Conservation (phyloP, 208 protist species). For the Leishmania martiniquensis region DNA sequence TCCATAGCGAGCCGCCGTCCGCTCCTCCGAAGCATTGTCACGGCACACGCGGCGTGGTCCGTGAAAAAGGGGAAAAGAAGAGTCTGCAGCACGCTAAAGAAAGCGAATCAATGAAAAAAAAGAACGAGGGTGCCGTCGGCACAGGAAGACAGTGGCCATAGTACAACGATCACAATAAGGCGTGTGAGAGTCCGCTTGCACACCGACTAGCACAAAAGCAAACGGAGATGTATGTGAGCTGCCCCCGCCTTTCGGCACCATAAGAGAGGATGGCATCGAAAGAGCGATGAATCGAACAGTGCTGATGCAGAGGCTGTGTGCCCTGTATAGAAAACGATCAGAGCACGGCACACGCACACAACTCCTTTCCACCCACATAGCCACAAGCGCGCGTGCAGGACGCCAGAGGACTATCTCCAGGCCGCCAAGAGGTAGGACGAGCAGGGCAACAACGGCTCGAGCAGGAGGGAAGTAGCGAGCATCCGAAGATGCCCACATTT, state of each 20-base stretch:
- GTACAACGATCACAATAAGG: not conserved
- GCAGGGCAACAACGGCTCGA: no score
- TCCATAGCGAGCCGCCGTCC: slow-evolving; percentile 49
- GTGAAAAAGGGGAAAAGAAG: not conserved
- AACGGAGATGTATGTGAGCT: not conserved
- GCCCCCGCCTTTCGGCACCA: not conserved
- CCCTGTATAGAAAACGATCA: not conserved
- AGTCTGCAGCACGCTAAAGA: not conserved
- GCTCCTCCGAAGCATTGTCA: slow-evolving; percentile 34
- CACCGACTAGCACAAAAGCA: no score
- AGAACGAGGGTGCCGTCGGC: not conserved
- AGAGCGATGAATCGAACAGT: not conserved
- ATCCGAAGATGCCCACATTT: no score
- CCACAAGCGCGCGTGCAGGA: no score
- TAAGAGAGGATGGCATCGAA: no score
- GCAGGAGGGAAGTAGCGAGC: no score
- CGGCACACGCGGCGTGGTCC: not conserved
- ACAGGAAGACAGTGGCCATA: not conserved
- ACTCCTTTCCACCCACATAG: no score
- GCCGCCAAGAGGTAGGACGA: no score
- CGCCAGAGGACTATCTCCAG: no score
- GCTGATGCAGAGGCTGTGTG: not conserved
- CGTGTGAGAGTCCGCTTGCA: not conserved
- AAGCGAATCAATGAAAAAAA: not conserved
- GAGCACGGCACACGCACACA: no score